Percentiles rank a stretch among this genome's conserved stretches.
phyloP scores from a whole-genome alignment of 345 rosid species.

The Moringa oleifera region DNA sequence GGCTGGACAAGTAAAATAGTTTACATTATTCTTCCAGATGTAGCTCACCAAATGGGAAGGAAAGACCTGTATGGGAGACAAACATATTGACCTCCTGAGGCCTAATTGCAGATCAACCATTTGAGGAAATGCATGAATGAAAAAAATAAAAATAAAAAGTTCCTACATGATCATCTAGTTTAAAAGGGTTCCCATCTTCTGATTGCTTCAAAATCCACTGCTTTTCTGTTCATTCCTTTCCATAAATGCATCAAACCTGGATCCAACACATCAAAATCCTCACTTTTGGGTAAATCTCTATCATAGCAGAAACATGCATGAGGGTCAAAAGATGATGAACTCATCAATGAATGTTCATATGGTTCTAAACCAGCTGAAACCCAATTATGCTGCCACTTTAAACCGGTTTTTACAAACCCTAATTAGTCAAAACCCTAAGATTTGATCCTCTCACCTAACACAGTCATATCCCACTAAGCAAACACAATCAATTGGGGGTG shows the following conservation, averaged over 20 bases:
- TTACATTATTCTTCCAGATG: slow-evolving; percentile 19
- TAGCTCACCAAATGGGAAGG: slow-evolving; percentile 9
- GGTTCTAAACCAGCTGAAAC: slow-evolving; percentile 15
- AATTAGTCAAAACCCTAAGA: slow-evolving; percentile 12
- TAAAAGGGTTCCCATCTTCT: too few relatives aligned
- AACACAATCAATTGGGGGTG: slow-evolving; percentile 23
- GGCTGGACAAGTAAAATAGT: slow-evolving; percentile 13
- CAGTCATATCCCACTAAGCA: slow-evolving; percentile 31
- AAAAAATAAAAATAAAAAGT: too few relatives aligned
- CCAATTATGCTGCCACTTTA: slow-evolving; percentile 27
- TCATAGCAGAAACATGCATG: too few relatives aligned
- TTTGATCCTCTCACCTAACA: slow-evolving; percentile 34
- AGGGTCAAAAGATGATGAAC: slow-evolving; percentile 2
- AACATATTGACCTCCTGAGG: too few relatives aligned
- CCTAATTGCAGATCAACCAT: slow-evolving; percentile 14
- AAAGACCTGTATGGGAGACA: too few relatives aligned
- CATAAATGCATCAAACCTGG: too few relatives aligned
- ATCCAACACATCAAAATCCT: too few relatives aligned
- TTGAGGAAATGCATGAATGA: neutral
- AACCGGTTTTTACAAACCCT: slow-evolving; percentile 19
- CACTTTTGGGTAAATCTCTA: too few relatives aligned
- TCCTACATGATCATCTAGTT: too few relatives aligned
- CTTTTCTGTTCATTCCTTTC: too few relatives aligned
- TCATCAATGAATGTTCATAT: neutral
- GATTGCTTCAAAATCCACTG: too few relatives aligned